Percentiles rank a stretch among this genome's conserved stretches.
These are phyloP conservation scores for Entonaema liquescens DNA, from an alignment of 495 filamentous ascomycete species.

Conservation along the genomic window DNA sequence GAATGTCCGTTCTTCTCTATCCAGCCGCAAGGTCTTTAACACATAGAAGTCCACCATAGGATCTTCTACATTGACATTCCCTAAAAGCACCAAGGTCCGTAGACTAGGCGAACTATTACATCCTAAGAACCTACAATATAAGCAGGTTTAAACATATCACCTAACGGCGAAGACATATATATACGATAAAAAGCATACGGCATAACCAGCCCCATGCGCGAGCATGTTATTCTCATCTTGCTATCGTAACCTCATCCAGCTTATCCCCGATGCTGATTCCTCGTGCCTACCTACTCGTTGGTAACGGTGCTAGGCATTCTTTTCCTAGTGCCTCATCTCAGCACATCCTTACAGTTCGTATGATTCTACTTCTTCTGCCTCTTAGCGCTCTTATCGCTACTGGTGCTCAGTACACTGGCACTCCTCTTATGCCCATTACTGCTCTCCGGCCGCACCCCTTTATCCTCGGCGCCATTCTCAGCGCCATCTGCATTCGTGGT, in stretches of 20 bases:
- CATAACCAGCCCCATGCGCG: neutral
- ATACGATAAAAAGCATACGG: neutral
- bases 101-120: no score
- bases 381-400: slow-evolving; percentile 76
- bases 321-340: neutral
- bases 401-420: slow-evolving; percentile 74
- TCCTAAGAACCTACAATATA: no score
- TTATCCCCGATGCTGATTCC: neutral
- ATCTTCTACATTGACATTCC: no score
- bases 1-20: no score
- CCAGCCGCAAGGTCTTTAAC: no score
- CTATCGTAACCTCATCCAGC: neutral
- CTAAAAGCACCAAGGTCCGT: no score
- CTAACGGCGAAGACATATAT: no score
- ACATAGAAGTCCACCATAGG: no score
- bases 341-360: neutral
- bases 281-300: neutral
- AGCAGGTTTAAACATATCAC: no score
- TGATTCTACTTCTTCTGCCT: slow-evolving; percentile 68
- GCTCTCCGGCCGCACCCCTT: slow-evolving; percentile 42
- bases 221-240: neutral
- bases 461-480: slow-evolving; percentile 35
- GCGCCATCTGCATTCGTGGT: neutral
- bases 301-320: neutral
- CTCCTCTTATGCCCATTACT: slow-evolving; percentile 69